A percentile compares a stretch with the other conserved stretches of the same genome.
Conservation (phyloP, 257 asterid species). For the Verbena officinalis region DNA sequence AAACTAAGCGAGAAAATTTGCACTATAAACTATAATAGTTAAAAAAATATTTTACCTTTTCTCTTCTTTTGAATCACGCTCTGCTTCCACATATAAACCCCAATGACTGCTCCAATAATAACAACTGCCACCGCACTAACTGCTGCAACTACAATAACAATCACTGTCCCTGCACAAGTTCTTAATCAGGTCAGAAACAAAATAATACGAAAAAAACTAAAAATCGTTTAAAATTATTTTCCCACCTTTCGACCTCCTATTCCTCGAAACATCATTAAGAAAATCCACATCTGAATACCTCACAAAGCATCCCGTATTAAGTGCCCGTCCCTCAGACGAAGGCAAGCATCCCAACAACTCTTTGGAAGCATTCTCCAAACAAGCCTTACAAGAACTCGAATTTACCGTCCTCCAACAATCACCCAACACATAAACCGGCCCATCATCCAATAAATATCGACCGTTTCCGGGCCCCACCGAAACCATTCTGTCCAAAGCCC, state of each 20-base stretch:
- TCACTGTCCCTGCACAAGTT: constrained; percentile 41
- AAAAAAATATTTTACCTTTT: constrained; percentile 42
- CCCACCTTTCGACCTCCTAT: constrained; percentile 61
- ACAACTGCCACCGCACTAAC: constrained; percentile 54
- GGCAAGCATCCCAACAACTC: constrained; percentile 55
- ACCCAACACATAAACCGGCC: constrained; percentile 52
- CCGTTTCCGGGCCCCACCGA: constrained; percentile 33
- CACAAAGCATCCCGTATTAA: constrained; percentile 66
- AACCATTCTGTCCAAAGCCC: constrained; percentile 47
- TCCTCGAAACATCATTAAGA: constrained; percentile 45
- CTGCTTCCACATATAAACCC: constrained; percentile 55
- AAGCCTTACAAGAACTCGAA: constrained; percentile 46
- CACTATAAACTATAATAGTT: too few relatives aligned
- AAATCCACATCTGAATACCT: constrained; percentile 58
- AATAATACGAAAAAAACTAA: background rate
- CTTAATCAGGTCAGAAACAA: background rate
- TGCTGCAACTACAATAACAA: constrained; percentile 44
- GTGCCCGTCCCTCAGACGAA: constrained; percentile 54
- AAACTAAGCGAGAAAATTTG: too few relatives aligned
- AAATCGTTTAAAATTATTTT: background rate
- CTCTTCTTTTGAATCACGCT: constrained; percentile 54
- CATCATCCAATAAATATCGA: constrained; percentile 45
- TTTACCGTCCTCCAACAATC: constrained; percentile 62
- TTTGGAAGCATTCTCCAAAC: constrained; percentile 52
- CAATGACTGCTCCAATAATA: constrained; percentile 46